Evolutionary conservation across 345 rosid species (phyloP).

Genomic region (Citrus sinensis): DNA sequence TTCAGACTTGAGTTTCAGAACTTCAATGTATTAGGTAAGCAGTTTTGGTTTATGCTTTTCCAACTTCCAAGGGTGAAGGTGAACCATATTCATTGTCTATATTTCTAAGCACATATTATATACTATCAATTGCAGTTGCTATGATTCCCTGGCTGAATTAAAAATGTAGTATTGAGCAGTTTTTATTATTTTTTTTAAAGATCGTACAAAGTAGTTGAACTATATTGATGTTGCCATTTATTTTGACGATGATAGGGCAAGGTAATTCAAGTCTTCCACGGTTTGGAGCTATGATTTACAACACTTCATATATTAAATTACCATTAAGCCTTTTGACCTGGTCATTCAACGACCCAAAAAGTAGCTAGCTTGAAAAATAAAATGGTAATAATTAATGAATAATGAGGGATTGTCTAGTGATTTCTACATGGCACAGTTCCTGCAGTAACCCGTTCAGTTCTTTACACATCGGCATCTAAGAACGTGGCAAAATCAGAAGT

Average conservation of each 20-base stretch:
- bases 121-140: not conserved
- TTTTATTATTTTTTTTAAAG: no score
- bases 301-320: not conserved
- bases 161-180: no score
- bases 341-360: not conserved
- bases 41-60: not conserved
- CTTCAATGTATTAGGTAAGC: not conserved
- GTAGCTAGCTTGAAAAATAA: no score
- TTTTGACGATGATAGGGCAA: not conserved
- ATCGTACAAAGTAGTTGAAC: not conserved
- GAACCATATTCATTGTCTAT: not conserved
- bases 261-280: not conserved
- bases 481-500: not conserved
- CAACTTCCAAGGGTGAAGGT: not conserved
- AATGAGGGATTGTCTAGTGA: not conserved
- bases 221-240: not conserved
- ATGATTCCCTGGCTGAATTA: not conserved
- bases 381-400: no score
- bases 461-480: not conserved
- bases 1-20: not conserved
- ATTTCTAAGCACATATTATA: no score
- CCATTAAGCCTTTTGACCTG: not conserved
- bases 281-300: not conserved
- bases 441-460: not conserved
- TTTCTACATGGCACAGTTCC: not conserved